These are phyloP conservation scores for Salix dunnii DNA, from an alignment of 345 rosid genomes.

Conservation along the genomic window DNA sequence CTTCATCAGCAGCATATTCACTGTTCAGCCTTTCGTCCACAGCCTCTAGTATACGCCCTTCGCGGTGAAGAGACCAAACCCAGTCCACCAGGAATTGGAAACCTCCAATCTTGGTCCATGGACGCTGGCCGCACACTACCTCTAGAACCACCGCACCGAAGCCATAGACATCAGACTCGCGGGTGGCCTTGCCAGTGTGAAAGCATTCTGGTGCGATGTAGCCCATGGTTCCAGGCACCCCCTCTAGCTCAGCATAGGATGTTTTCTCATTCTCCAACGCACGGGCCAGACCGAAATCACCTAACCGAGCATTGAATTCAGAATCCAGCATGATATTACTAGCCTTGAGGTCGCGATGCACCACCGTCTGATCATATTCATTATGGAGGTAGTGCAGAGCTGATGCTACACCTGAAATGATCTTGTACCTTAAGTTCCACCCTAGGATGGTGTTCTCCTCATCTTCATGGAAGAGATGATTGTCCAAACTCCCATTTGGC, in stretches of 20 bases:
- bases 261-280: conserved; percentile 52
- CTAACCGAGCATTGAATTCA: conserved; percentile 52
- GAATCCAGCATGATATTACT: conserved; percentile 60
- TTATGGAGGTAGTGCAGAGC: conserved; percentile 61
- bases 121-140: conserved; percentile 51
- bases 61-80: conserved; percentile 55
- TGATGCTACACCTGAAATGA: conserved; percentile 47
- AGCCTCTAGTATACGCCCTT: conserved; percentile 44
- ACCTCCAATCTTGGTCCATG: conserved; percentile 33
- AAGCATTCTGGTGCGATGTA: conserved; percentile 61
- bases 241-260: conserved; percentile 52
- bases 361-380: conserved; percentile 55
- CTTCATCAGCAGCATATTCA: conserved; percentile 38
- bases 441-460: conserved; percentile 18
- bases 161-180: conserved; percentile 55
- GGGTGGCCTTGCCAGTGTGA: conserved; percentile 54
- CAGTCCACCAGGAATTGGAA: conserved; percentile 43
- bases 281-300: conserved; percentile 56
- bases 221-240: conserved; percentile 50
- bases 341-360: conserved; percentile 65
- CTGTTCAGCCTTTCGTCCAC: conserved; percentile 39
- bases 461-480: conserved; percentile 36
- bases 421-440: conserved; percentile 44
- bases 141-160: conserved; percentile 58
- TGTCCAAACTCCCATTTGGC: conserved; percentile 64